Evolutionary conservation across 1,284 basidiomycete species (phyloP).

Genomic region (Fomitopsis betulina): DNA sequence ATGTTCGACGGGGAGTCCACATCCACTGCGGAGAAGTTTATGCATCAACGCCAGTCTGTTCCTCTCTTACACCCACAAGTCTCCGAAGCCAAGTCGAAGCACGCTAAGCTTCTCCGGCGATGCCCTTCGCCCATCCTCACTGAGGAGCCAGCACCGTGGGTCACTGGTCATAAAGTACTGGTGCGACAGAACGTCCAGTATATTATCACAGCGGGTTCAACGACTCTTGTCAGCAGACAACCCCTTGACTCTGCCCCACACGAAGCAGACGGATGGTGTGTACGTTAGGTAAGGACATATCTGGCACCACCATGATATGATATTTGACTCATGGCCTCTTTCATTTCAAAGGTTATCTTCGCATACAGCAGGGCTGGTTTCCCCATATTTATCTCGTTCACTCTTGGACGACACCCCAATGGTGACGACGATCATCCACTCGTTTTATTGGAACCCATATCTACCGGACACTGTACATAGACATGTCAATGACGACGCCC

Average conservation of each 20-base stretch:
- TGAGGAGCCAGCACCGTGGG: slow-evolving; percentile 31
- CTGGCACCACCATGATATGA: not conserved
- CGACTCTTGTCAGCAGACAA: not conserved
- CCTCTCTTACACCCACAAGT: slow-evolving; percentile 8
- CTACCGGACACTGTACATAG: not conserved
- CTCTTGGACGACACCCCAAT: not conserved
- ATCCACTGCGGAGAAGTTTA: not conserved
- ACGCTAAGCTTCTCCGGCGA: not conserved
- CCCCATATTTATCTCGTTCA: not conserved
- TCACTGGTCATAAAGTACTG: slow-evolving; percentile 23
- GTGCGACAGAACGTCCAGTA: slow-evolving; percentile 21
- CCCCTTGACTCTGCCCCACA: not conserved
- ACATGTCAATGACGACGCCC: not conserved
- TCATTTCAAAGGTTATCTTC: not conserved
- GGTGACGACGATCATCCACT: not conserved
- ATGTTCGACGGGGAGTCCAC: slow-evolving; percentile 11
- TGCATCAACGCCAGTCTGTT: slow-evolving; percentile 2
- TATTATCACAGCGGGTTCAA: slow-evolving; percentile 15
- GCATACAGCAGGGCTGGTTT: not conserved
- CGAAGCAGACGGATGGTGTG: not conserved
- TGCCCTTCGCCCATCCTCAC: slow-evolving; percentile 26
- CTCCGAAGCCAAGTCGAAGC: slow-evolving; percentile 12
- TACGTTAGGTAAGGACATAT: not conserved
- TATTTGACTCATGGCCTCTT: not conserved
- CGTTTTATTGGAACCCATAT: not conserved